A percentile compares a stretch with the other conserved stretches of the same genome.
Evolutionary conservation across 305 asterid genomes (phyloP).

Genomic region (Petunia hybrid): DNA sequence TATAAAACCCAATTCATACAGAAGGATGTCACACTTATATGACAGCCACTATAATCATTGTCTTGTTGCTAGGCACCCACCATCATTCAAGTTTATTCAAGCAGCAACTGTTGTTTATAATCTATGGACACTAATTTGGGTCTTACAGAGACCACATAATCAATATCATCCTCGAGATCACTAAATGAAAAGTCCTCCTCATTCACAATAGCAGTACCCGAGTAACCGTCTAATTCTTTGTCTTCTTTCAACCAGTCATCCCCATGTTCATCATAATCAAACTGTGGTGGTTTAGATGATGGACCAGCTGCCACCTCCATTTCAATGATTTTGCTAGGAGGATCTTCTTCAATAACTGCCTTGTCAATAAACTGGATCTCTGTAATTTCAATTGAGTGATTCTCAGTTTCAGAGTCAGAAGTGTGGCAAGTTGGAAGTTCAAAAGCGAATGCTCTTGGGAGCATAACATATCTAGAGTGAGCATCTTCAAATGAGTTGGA

Average conservation of each 20-base stretch:
- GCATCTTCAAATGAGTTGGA: constrained; percentile 51
- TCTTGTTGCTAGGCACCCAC: not conserved
- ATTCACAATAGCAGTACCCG: constrained; percentile 48
- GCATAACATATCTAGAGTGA: constrained; percentile 42
- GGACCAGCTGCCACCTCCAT: constrained; percentile 55
- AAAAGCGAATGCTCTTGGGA: constrained; percentile 43
- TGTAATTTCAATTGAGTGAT: constrained; percentile 47
- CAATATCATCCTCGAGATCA: constrained; percentile 92
- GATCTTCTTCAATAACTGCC: constrained; percentile 62
- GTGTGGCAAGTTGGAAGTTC: constrained; percentile 47
- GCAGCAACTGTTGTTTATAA: not conserved
- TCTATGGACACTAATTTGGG: constrained; percentile 33
- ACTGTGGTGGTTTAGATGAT: constrained; percentile 44
- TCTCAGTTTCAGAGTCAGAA: constrained; percentile 55
- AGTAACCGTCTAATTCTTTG: constrained; percentile 71
- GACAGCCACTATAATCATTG: constrained; percentile 4
- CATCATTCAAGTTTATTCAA: too few species aligned
- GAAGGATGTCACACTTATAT: not conserved
- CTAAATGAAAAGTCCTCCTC: constrained; percentile 97
- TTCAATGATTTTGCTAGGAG: constrained; percentile 47
- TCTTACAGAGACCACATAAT: constrained; percentile 62
- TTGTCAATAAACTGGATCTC: constrained; percentile 66
- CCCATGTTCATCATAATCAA: constrained; percentile 49
- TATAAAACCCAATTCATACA: not conserved
- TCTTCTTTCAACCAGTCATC: constrained; percentile 91